Percentiles rank a stretch among this genome's conserved stretches.
Conservation (phyloP, 192 early-diverging fungal species). For the Coemansia sp. region DNA sequence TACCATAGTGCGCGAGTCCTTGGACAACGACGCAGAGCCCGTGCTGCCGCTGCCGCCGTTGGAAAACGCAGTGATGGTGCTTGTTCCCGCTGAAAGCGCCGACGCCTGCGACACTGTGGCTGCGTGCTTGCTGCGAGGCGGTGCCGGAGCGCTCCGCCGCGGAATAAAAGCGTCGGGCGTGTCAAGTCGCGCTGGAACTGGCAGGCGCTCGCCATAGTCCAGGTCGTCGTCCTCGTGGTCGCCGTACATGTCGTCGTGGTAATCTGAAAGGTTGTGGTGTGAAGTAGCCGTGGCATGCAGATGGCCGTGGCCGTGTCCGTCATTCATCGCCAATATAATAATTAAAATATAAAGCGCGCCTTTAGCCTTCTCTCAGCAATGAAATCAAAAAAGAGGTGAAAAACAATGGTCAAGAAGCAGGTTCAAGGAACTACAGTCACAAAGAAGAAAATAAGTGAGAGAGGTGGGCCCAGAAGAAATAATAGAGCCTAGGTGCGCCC, state of each 20-base stretch:
- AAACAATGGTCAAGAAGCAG: conserved; percentile 4
- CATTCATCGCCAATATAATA: conserved; percentile 34
- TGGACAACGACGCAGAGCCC: background rate
- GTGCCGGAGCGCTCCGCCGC: conserved; percentile 47
- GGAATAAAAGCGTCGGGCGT: conserved; percentile 45
- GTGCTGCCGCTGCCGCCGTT: conserved; percentile 14
- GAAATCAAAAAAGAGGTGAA: background rate
- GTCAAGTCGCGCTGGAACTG: conserved; percentile 7
- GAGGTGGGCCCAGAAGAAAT: conserved; percentile 1
- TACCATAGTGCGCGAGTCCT: conserved; percentile 14
- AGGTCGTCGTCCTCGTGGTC: conserved; percentile 32
- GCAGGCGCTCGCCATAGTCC: conserved; percentile 18
- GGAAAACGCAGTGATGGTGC: conserved; percentile 18
- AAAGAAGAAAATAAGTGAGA: conserved; percentile 5
- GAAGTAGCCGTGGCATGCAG: conserved; percentile 4
- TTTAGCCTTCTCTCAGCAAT: background rate
- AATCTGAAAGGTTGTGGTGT: conserved; percentile 13
- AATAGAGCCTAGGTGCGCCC: too few relatives aligned
- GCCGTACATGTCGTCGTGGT: conserved; percentile 33
- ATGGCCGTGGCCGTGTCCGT: conserved; percentile 32
- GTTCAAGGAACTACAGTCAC: background rate
- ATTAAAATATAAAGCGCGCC: conserved; percentile 2
- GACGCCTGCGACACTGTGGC: conserved; percentile 11
- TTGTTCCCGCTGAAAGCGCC: conserved; percentile 11
- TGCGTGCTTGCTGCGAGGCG: conserved; percentile 35